Base-by-base conservation (phyloP, 441 rosid species). In the Biscutella laevigata region DNA sequence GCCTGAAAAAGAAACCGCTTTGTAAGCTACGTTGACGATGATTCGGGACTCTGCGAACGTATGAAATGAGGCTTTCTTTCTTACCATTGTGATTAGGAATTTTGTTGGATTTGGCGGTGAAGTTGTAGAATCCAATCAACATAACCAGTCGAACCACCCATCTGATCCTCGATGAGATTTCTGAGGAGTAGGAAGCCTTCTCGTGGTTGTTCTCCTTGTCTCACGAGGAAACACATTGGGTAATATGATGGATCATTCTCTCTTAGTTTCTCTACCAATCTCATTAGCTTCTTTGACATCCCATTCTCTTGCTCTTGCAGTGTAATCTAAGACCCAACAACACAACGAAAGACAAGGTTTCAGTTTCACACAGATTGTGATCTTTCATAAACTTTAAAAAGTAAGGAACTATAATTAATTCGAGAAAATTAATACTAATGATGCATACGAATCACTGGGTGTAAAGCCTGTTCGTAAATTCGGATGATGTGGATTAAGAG, bases 191-290 rank as follows among this genome's bases (percentile, higher is more conserved):
- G 72, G 62, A 74, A 70, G 11, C 94, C 99, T 78, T 94, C 97
- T 70, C 91, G 76, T 26, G 97, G 95, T 71, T 94, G 97, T 55
- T 94, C 96, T 48, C 99, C 97, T 80, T 94, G 97, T 55, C 99
- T 81, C 13, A 89, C 89, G 34, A 89, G 91, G 57, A 76, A 71
- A 56, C 88, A 71, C 48, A 77, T 68, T 59, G 80, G 95, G 66
- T 86, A 71, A 69, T 83, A 86, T 3, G 97, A 81, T 46, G 66
- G 74, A 62, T 94, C 95, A 11, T 57, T 64, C 61, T 77, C 94
- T 74, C 95, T 77, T 53, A 84, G 56, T 66, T 77, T 81, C 73
- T 79, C 74, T 44, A 94, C 58, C 33, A 83, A 25, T 57, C 48
- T 66, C 76, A 74, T 70, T 53, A 94, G 73, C 73, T 82, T 87